Percentiles rank a stretch among this genome's conserved stretches.
Evolutionary conservation across 2,329 filamentous ascomycete genomes (phyloP).

Genomic region (Talaromyces marneffei): DNA sequence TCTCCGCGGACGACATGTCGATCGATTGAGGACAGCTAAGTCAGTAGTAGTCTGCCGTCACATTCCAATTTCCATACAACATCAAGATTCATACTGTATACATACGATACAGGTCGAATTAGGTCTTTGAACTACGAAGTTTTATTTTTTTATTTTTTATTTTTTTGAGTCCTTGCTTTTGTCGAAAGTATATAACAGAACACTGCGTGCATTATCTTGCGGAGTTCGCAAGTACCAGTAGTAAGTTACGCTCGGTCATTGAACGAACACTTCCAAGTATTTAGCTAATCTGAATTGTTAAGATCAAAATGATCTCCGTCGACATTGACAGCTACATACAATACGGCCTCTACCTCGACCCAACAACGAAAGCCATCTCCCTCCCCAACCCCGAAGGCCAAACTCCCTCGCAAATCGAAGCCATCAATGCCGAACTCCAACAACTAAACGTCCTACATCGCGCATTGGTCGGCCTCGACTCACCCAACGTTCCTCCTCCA

Average conservation of each 20-base stretch:
- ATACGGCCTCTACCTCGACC: conserved; percentile 74
- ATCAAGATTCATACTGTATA: background rate
- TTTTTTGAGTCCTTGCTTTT: no score
- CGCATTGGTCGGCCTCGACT: conserved; percentile 58
- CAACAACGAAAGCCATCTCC: conserved; percentile 69
- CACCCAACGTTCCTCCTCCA: conserved; percentile 68
- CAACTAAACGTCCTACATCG: conserved; percentile 76
- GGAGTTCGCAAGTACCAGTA: background rate
- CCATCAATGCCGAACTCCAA: conserved; percentile 60
- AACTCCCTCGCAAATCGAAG: conserved; percentile 39
- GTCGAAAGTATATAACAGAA: no score
- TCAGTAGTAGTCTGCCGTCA: conserved; percentile 1
- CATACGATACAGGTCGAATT: background rate
- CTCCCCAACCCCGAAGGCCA: conserved; percentile 43
- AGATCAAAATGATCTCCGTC: conserved; percentile 5
- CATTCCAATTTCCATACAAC: background rate
- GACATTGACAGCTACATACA: conserved; percentile 59
- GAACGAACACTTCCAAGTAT: no score
- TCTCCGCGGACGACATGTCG: conserved; percentile 12
- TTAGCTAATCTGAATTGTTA: no score
- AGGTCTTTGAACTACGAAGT: background rate
- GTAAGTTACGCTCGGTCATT: no score
- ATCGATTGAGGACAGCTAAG: conserved; percentile 23
- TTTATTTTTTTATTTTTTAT: background rate
- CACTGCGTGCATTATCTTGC: background rate